Evolutionary conservation across 495 filamentous ascomycete species (phyloP).

Genomic region (Tuber borchii): DNA sequence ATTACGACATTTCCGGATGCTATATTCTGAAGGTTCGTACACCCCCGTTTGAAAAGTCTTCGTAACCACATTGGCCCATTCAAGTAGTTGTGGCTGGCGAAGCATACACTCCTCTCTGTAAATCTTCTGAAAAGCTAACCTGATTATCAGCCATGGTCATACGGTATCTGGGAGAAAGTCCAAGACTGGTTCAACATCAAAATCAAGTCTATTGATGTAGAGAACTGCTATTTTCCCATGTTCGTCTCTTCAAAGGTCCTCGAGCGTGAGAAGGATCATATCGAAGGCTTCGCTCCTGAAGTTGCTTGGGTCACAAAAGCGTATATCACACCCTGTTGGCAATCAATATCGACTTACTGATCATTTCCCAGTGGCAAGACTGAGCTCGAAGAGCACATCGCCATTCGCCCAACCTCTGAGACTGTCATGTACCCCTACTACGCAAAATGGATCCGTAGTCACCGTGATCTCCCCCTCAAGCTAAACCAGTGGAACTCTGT

Average conservation of each 20-base stretch:
- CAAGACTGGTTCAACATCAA: constrained; percentile 77
- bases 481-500: constrained; percentile 99
- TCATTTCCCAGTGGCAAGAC: constrained; percentile 59
- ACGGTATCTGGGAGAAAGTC: constrained; percentile 88
- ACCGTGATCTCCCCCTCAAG: constrained; percentile 84
- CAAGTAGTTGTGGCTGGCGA: too few species aligned
- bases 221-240: constrained; percentile 92
- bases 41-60: too few species aligned
- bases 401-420: constrained; percentile 91
- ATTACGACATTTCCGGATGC: constrained; percentile 89
- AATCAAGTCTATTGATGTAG: constrained; percentile 84
- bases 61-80: too few species aligned
- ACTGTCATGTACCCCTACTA: constrained; percentile 95
- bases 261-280: constrained; percentile 90
- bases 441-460: constrained; percentile 88
- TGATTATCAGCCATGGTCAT: constrained; percentile 55
- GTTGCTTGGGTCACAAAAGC: constrained; percentile 98
- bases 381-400: constrained; percentile 87
- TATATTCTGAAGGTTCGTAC: constrained; percentile 72
- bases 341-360: constrained; percentile 35
- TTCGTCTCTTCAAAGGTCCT: constrained; percentile 87
- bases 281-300: constrained; percentile 95
- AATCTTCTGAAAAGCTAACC: constrained; percentile 11
- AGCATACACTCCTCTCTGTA: neutral
- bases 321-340: constrained; percentile 49